A percentile compares a stretch with the other conserved stretches of the same genome.
These are phyloP conservation scores for Boletus reticulatus DNA, from an alignment of 768 basidiomycete species.

Conservation along the genomic window DNA sequence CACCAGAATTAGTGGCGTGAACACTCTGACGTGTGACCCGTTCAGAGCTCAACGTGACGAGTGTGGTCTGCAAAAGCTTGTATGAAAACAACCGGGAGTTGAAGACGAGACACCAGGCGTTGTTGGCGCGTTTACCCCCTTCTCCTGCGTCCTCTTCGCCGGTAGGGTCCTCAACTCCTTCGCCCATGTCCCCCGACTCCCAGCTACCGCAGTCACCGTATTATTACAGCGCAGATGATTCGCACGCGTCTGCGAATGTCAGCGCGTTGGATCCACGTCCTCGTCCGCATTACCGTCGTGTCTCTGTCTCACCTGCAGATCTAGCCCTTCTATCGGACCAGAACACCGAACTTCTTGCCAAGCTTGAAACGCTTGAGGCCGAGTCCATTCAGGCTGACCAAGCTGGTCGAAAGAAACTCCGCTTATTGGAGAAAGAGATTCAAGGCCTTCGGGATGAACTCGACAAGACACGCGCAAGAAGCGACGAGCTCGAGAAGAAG, in stretches of 20 bases:
- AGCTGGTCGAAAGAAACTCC: conserved; percentile 64
- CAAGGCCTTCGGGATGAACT: conserved; percentile 67
- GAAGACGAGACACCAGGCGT: conserved; percentile 68
- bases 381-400: conserved; percentile 68
- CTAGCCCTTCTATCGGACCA: conserved; percentile 75
- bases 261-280: conserved; percentile 20
- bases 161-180: conserved; percentile 14
- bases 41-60: conserved; percentile 62
- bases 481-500: conserved; percentile 70
- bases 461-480: conserved; percentile 68
- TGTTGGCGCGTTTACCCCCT: conserved; percentile 61
- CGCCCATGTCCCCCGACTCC: conserved; percentile 27
- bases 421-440: conserved; percentile 81
- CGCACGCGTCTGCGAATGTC: conserved; percentile 20
- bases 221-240: conserved; percentile 30
- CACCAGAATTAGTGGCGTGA: not conserved
- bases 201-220: conserved; percentile 33
- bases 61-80: conserved; percentile 65
- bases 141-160: conserved; percentile 41
- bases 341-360: conserved; percentile 75
- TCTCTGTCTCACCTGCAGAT: conserved; percentile 67
- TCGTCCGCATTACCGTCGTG: conserved; percentile 34
- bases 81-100: conserved; percentile 68
- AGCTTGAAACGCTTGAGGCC: conserved; percentile 71
- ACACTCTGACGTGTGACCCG: conserved; percentile 22